phyloP scores from a whole-genome alignment of 2,329 filamentous ascomycete species.

The Cercospora canescens region DNA sequence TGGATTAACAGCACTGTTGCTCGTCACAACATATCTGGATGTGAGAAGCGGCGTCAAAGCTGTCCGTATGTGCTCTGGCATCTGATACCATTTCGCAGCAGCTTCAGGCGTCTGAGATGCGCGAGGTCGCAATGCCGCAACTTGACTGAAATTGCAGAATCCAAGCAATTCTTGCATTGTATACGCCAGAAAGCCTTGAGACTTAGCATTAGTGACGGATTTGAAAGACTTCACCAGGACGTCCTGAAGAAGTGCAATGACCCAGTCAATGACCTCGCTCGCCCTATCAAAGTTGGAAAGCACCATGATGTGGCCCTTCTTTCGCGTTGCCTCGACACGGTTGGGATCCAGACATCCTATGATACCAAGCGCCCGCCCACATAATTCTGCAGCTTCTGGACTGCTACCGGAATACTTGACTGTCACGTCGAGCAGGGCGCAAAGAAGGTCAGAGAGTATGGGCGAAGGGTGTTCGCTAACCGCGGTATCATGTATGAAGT shows the following conservation, averaged over 20 bases:
- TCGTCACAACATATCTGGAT: conserved; percentile 75
- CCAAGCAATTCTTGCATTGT: conserved; percentile 90
- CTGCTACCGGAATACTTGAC: conserved; percentile 74
- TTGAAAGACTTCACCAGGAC: conserved; percentile 89
- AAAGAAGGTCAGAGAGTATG: conserved; percentile 68
- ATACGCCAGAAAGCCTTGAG: conserved; percentile 90
- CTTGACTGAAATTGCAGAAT: conserved; percentile 69
- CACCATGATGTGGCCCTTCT: conserved; percentile 81
- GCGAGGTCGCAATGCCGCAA: conserved; percentile 52
- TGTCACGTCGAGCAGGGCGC: conserved; percentile 81
- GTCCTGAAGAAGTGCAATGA: conserved; percentile 80
- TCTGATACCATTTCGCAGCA: conserved; percentile 72
- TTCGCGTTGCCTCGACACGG: conserved; percentile 75
- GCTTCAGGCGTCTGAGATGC: conserved; percentile 59
- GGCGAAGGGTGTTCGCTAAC: conserved; percentile 81
- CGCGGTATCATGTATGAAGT: conserved; percentile 74
- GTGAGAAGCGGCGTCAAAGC: conserved; percentile 84
- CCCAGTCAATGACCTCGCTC: conserved; percentile 81
- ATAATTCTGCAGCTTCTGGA: conserved; percentile 67
- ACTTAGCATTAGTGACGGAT: conserved; percentile 80
- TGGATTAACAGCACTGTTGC: conserved; percentile 30
- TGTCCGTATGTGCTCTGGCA: conserved; percentile 76
- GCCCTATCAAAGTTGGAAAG: conserved; percentile 79
- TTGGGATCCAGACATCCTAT: conserved; percentile 93
- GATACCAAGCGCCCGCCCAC: conserved; percentile 79